Percentiles rank a stretch among this genome's conserved stretches.
phyloP scores from a whole-genome alignment of 805 yeast species.

The Danielozyma ontarioensis region DNA sequence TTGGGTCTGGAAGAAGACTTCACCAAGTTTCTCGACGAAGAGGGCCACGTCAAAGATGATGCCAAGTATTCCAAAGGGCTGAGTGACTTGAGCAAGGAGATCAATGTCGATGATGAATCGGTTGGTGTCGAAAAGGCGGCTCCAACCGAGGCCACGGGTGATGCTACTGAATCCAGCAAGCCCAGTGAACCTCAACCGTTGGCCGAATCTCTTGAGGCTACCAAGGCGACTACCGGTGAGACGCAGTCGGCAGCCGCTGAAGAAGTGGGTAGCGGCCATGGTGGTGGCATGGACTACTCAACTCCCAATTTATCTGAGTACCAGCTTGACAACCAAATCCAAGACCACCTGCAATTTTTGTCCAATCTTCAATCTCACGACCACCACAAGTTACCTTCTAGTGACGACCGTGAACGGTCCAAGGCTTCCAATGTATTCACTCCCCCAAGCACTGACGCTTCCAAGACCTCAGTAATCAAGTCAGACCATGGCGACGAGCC shows the following conservation, averaged over 20 bases:
- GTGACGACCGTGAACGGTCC: conserved; percentile 10
- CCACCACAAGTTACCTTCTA: conserved; percentile 10
- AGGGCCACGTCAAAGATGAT: conserved; percentile 49
- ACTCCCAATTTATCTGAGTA: conserved; percentile 42
- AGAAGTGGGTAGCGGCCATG: not conserved
- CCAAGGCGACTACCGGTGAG: conserved; percentile 1
- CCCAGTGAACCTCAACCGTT: conserved; percentile 1
- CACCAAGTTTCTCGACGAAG: conserved; percentile 46
- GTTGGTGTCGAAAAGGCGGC: conserved; percentile 2
- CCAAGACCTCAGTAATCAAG: conserved; percentile 4
- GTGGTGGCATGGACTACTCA: conserved; percentile 20
- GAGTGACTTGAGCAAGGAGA: not conserved
- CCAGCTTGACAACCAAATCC: conserved; percentile 36
- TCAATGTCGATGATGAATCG: conserved; percentile 1
- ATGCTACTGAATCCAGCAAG: conserved; percentile 1
- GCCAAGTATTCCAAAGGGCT: conserved; percentile 24
- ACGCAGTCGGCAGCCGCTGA: not conserved
- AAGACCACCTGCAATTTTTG: conserved; percentile 31
- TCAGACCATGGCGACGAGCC: conserved; percentile 6
- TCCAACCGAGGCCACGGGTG: conserved; percentile 4
- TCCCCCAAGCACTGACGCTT: conserved; percentile 4
- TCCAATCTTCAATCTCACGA: conserved; percentile 15
- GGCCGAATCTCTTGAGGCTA: conserved; percentile 1
- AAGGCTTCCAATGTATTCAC: conserved; percentile 7
- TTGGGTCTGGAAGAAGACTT: conserved; percentile 49